Base-by-base conservation (phyloP, 106 monocot genomes). In the Allium sativum region DNA sequence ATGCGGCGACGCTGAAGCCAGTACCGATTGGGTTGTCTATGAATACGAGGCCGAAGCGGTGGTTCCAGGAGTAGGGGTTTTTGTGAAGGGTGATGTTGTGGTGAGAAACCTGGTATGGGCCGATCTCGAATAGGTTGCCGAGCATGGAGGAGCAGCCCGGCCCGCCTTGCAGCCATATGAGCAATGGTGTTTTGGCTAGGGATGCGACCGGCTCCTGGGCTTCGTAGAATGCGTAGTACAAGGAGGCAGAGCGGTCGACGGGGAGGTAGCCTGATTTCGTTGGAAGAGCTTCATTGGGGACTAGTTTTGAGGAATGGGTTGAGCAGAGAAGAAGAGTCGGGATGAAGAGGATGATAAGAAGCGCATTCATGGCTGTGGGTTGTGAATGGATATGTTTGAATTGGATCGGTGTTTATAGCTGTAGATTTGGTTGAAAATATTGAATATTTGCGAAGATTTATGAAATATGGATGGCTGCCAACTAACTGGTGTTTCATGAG, bases 121-220 rank as follows among this genome's bases (percentile, higher is more conserved):
- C 89, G 68, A 89, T 77, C 78, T 90, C 90, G 76, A 81, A 95
- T 76, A 90, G 61, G 76, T 86, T 95, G 47, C 81, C 94, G 61
- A 77, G 1, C 73, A 95, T 71, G 72, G 90, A 86, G 61, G 94
- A 90, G 86, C 89, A 95, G 42, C 89, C 86, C 31, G 94, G 94
- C 64, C 94, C 94, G 45, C 94, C 94, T 19, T 95, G 86, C 62
- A 95, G 94, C 90, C 94, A 95, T 44, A 95, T n/a, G 40, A 95
- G 76, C 55, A 95, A 76, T 1, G 89, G 94, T 18, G 94, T 95
- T 52, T 18, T 45, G 8, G 73, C 1, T 57, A 71, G 76, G 11
- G 70, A 65, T 12, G 76, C 20, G 56, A 60, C n/a, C 7, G 81
- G 77, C 21, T 68, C 55, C 14, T 66, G 78, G 18, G 89, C 89